A percentile compares a stretch with the other conserved stretches of the same genome.
Evolutionary conservation across 164 flowering plant species (phyloP).

Genomic region (Magnolia changhungtana): DNA sequence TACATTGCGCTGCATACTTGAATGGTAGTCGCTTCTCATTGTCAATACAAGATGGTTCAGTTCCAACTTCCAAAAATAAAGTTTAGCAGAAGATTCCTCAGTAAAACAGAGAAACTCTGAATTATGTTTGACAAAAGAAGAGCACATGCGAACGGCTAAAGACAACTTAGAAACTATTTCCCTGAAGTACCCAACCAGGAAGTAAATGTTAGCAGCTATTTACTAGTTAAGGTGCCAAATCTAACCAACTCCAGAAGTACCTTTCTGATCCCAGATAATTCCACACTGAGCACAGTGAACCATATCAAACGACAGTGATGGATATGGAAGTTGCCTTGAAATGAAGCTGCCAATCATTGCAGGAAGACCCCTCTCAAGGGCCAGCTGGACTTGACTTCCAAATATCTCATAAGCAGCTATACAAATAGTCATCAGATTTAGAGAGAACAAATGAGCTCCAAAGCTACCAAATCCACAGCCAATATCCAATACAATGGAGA

Average conservation of each 20-base stretch:
- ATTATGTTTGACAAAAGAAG: too few species aligned
- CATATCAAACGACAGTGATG: constrained; percentile 88
- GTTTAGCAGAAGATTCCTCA: neutral
- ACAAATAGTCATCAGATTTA: constrained; percentile 77
- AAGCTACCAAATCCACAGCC: constrained; percentile 99
- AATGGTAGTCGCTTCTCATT: neutral
- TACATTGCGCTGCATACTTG: neutral
- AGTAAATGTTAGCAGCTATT: too few species aligned
- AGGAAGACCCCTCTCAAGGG: constrained; percentile 99
- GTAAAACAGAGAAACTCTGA: neutral
- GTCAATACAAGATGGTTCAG: neutral
- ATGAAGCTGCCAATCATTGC: constrained; percentile 83
- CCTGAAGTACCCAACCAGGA: too few species aligned
- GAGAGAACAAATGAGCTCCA: constrained; percentile 84
- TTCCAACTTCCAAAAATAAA: neutral
- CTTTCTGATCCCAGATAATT: constrained; percentile 81
- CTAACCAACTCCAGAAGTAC: constrained; percentile 35
- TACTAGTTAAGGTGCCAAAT: neutral
- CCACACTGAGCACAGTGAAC: constrained; percentile 97
- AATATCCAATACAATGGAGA: constrained; percentile 74
- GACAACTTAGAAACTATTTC: too few species aligned
- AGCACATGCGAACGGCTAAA: too few species aligned
- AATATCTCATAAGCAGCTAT: constrained; percentile 86
- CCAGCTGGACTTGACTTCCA: constrained; percentile 93
- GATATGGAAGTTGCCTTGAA: constrained; percentile 85